These are phyloP conservation scores for Fusarium sp. DNA, from an alignment of 2,329 filamentous ascomycete species.

Conservation along the genomic window DNA sequence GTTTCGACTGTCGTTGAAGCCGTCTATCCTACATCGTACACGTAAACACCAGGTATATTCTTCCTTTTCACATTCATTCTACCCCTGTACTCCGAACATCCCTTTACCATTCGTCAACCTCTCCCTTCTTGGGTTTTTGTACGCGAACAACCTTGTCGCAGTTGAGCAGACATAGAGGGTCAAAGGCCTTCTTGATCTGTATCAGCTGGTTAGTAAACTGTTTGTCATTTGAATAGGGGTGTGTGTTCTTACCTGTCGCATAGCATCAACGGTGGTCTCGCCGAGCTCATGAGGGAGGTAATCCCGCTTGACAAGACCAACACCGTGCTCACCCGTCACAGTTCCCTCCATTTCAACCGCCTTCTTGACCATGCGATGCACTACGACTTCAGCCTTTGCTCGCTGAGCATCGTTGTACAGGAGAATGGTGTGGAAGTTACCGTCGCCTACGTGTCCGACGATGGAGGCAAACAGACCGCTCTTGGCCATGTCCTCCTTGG, in stretches of 20 bases:
- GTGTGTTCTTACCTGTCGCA: constrained; percentile 76
- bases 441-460: constrained; percentile 82
- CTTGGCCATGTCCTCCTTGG: constrained; percentile 63
- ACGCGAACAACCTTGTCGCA: constrained; percentile 78
- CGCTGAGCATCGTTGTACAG: constrained; percentile 77
- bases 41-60: constrained; percentile 36
- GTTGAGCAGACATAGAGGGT: constrained; percentile 80
- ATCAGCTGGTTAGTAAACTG: constrained; percentile 1
- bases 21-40: constrained; percentile 42
- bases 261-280: constrained; percentile 80
- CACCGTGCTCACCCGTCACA: constrained; percentile 88
- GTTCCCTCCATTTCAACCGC: constrained; percentile 89
- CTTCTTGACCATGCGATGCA: constrained; percentile 88
- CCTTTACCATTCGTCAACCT: constrained; percentile 62
- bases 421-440: constrained; percentile 81
- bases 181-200: constrained; percentile 84
- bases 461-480: constrained; percentile 65
- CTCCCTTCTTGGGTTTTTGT: constrained; percentile 62
- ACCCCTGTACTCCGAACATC: neutral
- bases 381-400: constrained; percentile 76
- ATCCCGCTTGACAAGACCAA: constrained; percentile 87
- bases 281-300: constrained; percentile 86
- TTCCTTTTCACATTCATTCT: neutral
- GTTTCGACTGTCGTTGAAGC: constrained; percentile 11
- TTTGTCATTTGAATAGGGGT: neutral